Evolutionary conservation across 169 alveolate species (phyloP).

Genomic region (Plasmodium gallinaceum): DNA sequence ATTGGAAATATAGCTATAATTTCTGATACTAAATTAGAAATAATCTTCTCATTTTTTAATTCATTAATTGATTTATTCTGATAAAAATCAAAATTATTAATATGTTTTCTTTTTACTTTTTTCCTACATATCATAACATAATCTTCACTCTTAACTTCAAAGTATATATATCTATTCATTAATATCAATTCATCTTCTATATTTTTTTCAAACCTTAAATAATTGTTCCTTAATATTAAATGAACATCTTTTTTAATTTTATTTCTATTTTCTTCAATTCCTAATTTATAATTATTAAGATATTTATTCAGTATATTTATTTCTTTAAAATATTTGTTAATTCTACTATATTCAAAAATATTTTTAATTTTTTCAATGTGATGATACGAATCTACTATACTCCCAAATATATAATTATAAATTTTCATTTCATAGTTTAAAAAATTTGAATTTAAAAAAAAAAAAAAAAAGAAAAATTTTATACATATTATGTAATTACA

Average conservation of each 20-base stretch:
- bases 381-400: constrained; percentile 25
- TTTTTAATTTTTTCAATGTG: constrained; percentile 36
- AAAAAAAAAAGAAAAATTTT: neutral
- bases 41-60: constrained; percentile 20
- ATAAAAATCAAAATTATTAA: neutral
- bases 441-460: neutral
- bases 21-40: constrained; percentile 30
- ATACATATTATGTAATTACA: neutral
- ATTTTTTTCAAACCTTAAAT: constrained; percentile 15
- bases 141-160: constrained; percentile 21
- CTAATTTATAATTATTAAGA: constrained; percentile 18
- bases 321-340: neutral
- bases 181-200: constrained; percentile 31
- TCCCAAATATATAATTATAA: constrained; percentile 29
- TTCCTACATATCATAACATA: constrained; percentile 52
- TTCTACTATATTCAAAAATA: constrained; percentile 4
- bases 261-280: constrained; percentile 17
- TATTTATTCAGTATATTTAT: constrained; percentile 2
- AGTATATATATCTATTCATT: constrained; percentile 30
- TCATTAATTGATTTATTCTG: constrained; percentile 31
- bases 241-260: constrained; percentile 46
- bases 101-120: constrained; percentile 25
- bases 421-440: constrained; percentile 9
- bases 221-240: constrained; percentile 11
- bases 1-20: constrained; percentile 31